Evolutionary conservation across 2,329 filamentous ascomycete species (phyloP).

Genomic region (Zasmidium angulare): DNA sequence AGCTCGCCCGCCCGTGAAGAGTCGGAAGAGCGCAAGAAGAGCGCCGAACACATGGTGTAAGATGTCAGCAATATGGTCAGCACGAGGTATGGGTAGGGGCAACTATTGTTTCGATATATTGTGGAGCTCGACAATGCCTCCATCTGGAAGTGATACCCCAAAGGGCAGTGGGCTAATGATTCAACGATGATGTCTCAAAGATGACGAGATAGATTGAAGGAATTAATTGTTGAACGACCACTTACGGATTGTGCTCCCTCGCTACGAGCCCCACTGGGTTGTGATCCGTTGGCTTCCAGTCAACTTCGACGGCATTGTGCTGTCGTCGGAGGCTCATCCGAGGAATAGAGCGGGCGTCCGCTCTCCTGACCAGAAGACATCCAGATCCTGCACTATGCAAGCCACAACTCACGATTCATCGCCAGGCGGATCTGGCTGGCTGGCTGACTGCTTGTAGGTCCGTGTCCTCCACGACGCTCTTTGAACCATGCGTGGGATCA

Average conservation of each 20-base stretch:
- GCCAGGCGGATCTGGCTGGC: neutral
- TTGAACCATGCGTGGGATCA: too few relatives aligned
- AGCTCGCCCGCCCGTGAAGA: conserved; percentile 1
- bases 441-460: neutral
- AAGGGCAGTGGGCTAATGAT: neutral
- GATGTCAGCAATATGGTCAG: neutral
- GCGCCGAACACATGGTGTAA: conserved; percentile 18
- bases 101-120: neutral
- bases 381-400: neutral
- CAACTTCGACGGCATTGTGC: too few relatives aligned
- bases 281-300: too few relatives aligned
- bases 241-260: neutral
- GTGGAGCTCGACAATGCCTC: neutral
- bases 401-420: neutral
- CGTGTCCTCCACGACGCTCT: neutral
- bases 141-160: neutral
- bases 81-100: neutral
- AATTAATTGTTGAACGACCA: neutral
- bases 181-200: neutral
- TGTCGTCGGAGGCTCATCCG: neutral
- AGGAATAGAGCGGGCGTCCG: neutral
- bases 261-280: too few relatives aligned
- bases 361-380: neutral
- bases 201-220: neutral
- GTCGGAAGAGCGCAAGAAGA: conserved; percentile 15